Evolutionary conservation across 2,329 filamentous ascomycete species (phyloP).

Genomic region (Penicillium aurantiogriseum): DNA sequence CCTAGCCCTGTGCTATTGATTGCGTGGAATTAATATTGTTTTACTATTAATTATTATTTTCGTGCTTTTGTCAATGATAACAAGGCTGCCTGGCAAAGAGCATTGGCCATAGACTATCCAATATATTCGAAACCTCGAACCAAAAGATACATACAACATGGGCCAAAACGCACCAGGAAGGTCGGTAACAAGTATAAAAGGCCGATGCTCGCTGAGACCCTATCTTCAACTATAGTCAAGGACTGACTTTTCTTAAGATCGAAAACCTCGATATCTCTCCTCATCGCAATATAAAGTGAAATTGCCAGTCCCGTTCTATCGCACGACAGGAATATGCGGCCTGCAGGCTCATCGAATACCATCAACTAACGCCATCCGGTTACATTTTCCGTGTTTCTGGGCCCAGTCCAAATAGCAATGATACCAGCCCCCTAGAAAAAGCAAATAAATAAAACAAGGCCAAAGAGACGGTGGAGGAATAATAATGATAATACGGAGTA

Average conservation of each 20-base stretch:
- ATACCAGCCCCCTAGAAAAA: not conserved
- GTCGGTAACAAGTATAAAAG: not conserved
- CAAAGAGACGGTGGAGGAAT: slow-evolving; percentile 1
- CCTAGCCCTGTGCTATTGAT: not conserved
- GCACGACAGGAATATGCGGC: not conserved
- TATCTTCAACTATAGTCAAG: not conserved
- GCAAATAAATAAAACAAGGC: not conserved
- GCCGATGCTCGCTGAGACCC: not conserved
- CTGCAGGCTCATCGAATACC: not conserved
- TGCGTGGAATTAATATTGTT: slow-evolving; percentile 1
- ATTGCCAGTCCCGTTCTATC: not conserved
- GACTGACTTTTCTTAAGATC: not conserved
- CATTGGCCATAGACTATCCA: not conserved
- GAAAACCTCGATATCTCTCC: not conserved
- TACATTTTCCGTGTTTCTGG: slow-evolving; percentile 1
- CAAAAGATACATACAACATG: not conserved
- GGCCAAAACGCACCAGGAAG: not conserved
- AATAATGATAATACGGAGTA: not conserved
- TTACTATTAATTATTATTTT: not conserved
- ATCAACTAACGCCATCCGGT: not conserved
- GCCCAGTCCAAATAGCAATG: not conserved
- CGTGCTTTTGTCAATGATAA: not conserved
- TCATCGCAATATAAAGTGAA: not conserved
- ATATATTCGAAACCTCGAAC: not conserved
- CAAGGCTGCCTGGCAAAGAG: not conserved